Evolutionary conservation across 768 basidiomycete species (phyloP).

Genomic region (Lactarius evosmus): DNA sequence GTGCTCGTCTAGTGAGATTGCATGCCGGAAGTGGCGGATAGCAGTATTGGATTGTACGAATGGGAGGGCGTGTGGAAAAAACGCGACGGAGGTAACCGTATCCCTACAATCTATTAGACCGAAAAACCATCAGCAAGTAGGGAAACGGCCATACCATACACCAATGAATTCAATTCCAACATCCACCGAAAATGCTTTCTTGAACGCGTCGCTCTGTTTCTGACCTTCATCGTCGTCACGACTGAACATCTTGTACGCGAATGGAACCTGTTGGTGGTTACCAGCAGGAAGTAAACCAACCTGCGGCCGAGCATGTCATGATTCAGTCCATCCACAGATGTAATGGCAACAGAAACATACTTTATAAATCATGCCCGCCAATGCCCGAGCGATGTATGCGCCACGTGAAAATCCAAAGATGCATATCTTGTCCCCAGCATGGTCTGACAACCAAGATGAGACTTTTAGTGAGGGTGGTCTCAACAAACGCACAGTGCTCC

Average conservation of each 20-base stretch:
- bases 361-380: conserved; percentile 75
- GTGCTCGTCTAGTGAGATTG: conserved; percentile 65
- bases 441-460: conserved; percentile 40
- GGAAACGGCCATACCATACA: conserved; percentile 51
- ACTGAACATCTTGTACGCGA: conserved; percentile 74
- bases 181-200: conserved; percentile 72
- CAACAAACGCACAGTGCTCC: conserved; percentile 57
- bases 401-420: conserved; percentile 81
- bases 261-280: conserved; percentile 75
- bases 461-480: neutral
- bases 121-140: neutral
- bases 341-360: conserved; percentile 32
- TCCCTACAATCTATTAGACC: conserved; percentile 47
- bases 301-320: conserved; percentile 33
- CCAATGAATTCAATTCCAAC: conserved; percentile 72
- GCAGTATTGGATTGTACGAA: conserved; percentile 61
- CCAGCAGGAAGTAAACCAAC: conserved; percentile 66
- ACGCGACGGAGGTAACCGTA: conserved; percentile 66
- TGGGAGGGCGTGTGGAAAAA: conserved; percentile 60
- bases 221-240: conserved; percentile 56
- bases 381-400: conserved; percentile 64
- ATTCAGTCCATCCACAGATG: neutral
- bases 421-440: conserved; percentile 71
- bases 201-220: conserved; percentile 63
- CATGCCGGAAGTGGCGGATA: conserved; percentile 67